Conservation (phyloP, 2,329 filamentous ascomycete species). For the Talaromyces sp. region DNA sequence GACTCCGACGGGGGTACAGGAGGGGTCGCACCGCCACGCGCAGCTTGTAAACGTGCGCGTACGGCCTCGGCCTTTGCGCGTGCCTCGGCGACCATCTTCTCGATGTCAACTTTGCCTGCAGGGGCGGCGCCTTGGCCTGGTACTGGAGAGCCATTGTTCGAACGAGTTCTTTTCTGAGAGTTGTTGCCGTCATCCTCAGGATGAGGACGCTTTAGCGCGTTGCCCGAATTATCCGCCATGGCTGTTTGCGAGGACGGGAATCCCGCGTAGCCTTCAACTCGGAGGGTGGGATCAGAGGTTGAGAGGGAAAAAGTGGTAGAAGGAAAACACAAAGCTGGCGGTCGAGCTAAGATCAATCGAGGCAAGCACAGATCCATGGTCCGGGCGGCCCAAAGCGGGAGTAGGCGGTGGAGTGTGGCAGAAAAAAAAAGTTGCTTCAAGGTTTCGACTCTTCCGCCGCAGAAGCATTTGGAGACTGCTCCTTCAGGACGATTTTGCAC, state of each 20-base stretch:
- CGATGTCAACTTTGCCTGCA: constrained; percentile 47
- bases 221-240: constrained; percentile 49
- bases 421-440: constrained; percentile 42
- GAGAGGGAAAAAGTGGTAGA: constrained; percentile 6
- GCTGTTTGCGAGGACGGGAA: constrained; percentile 1
- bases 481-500: constrained; percentile 30
- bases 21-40: constrained; percentile 35
- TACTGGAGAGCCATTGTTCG: constrained; percentile 53
- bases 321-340: constrained; percentile 6
- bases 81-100: constrained; percentile 52
- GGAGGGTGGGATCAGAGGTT: constrained; percentile 7
- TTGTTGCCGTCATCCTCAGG: constrained; percentile 49
- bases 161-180: constrained; percentile 52
- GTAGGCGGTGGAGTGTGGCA: constrained; percentile 38
- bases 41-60: constrained; percentile 49
- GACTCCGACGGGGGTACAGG: constrained; percentile 28
- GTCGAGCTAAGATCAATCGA: constrained; percentile 2
- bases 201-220: constrained; percentile 53
- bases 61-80: constrained; percentile 53
- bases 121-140: constrained; percentile 40
- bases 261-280: not conserved
- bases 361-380: constrained; percentile 11
- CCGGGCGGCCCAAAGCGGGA: constrained; percentile 20
- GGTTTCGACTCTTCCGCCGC: constrained; percentile 33
- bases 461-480: constrained; percentile 28